A percentile compares a stretch with the other conserved stretches of the same genome.
Evolutionary conservation across 768 basidiomycete species (phyloP).

Genomic region (Macrocybe gigantea): DNA sequence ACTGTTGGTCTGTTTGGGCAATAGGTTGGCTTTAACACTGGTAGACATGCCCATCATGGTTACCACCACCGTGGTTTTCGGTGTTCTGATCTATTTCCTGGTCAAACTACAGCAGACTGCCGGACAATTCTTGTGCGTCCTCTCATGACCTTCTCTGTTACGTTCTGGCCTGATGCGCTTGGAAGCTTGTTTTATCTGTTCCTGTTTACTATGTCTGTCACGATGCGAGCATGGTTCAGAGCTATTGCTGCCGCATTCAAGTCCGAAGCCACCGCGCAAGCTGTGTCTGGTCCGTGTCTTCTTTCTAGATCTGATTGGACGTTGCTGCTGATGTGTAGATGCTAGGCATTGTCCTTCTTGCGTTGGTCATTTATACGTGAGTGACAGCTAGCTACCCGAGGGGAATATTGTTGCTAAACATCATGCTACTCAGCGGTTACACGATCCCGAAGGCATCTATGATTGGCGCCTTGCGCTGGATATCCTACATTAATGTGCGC

Average conservation of each 20-base stretch:
- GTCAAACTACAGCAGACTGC: slow-evolving; percentile 50
- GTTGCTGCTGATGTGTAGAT: background rate
- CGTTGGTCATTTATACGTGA: slow-evolving; percentile 50
- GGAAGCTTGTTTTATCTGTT: slow-evolving; percentile 54
- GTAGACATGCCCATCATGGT: slow-evolving; percentile 59
- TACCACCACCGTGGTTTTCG: slow-evolving; percentile 36
- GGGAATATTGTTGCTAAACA: too few species aligned
- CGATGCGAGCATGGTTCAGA: slow-evolving; percentile 77
- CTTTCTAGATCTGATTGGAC: too few species aligned
- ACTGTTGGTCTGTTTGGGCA: slow-evolving; percentile 9
- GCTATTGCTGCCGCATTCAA: slow-evolving; percentile 55
- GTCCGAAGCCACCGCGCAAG: slow-evolving; percentile 55
- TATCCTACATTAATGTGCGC: slow-evolving; percentile 56
- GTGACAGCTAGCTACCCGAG: slow-evolving; percentile 17
- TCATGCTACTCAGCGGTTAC: slow-evolving; percentile 34
- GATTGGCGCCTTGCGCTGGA: slow-evolving; percentile 66
- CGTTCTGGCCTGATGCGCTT: background rate
- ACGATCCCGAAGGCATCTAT: slow-evolving; percentile 55
- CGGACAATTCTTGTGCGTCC: slow-evolving; percentile 59
- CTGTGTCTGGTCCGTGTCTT: slow-evolving; percentile 24
- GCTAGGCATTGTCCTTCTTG: slow-evolving; percentile 34
- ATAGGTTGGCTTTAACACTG: slow-evolving; percentile 48
- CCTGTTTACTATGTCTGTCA: slow-evolving; percentile 48
- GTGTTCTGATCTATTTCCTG: slow-evolving; percentile 55
- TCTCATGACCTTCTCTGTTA: slow-evolving; percentile 1